phyloP scores from a whole-genome alignment of 495 filamentous ascomycete species.

The Paragyromitra xinjiangensis region DNA sequence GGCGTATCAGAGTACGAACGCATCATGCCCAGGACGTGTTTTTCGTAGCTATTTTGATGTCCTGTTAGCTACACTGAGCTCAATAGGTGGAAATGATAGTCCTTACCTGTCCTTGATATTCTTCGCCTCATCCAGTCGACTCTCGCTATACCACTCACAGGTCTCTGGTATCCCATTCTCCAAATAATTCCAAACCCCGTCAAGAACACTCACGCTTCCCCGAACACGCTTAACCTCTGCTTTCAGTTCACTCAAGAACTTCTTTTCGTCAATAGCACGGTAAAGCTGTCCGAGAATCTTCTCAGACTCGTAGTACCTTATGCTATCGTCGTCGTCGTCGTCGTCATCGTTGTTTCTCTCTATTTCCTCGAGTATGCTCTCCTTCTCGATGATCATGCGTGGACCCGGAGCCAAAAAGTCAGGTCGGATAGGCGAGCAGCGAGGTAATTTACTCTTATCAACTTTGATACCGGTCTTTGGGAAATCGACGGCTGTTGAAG shows the following conservation, averaged over 20 bases:
- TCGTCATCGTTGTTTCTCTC: constrained; percentile 63
- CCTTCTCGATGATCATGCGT: constrained; percentile 63
- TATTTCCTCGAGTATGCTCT: constrained; percentile 46
- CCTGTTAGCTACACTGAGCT: constrained; percentile 2
- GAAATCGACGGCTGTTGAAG: constrained; percentile 83
- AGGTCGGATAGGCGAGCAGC: constrained; percentile 61
- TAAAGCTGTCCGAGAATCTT: constrained; percentile 79
- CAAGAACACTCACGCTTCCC: constrained; percentile 59
- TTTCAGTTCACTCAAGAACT: constrained; percentile 70
- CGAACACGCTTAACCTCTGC: constrained; percentile 43
- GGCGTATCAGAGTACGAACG: constrained; percentile 68
- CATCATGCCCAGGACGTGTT: constrained; percentile 67
- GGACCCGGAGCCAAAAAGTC: constrained; percentile 77
- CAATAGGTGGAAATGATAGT: constrained; percentile 1
- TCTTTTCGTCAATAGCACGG: constrained; percentile 74
- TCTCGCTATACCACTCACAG: constrained; percentile 36
- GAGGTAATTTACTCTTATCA: constrained; percentile 62
- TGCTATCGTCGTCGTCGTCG: constrained; percentile 65
- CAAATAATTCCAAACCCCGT: constrained; percentile 63
- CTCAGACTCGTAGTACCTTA: constrained; percentile 70
- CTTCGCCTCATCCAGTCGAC: constrained; percentile 16
- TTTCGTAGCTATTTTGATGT: constrained; percentile 68
- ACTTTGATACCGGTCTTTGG: constrained; percentile 80
- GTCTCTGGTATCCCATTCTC: constrained; percentile 12
- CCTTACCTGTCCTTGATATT: constrained; percentile 46